Evolutionary conservation across 2,329 filamentous ascomycete genomes (phyloP).

Genomic region (Chaetomiaceae sp.): DNA sequence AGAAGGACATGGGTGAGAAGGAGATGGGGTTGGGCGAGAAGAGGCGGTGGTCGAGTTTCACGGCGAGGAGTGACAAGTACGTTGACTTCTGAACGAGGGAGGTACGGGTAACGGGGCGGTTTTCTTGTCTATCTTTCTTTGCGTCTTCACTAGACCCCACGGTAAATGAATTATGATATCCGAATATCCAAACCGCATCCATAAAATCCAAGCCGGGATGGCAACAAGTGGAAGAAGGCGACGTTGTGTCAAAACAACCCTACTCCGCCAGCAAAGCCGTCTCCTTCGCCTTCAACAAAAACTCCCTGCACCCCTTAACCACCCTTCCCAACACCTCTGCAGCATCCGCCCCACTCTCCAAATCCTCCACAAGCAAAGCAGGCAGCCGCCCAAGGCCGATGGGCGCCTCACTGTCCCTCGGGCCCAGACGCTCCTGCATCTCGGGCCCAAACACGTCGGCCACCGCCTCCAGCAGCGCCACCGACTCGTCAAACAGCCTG

Average conservation of each 20-base stretch:
- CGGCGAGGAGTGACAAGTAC: conserved; percentile 13
- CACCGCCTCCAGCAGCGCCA: conserved; percentile 16
- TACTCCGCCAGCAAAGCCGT: not conserved
- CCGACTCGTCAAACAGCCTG: conserved; percentile 21
- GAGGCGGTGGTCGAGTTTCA: conserved; percentile 14
- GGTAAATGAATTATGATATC: not conserved
- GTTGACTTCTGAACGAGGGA: conserved; percentile 14
- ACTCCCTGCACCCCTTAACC: not conserved
- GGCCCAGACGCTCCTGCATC: not conserved
- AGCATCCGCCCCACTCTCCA: not conserved
- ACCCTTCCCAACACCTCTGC: not conserved
- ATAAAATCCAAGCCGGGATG: too few relatives aligned
- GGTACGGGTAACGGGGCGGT: not conserved
- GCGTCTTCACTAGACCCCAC: not conserved
- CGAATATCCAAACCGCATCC: too few relatives aligned
- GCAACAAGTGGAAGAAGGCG: not conserved
- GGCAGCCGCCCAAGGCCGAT: not conserved
- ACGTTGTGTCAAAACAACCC: too few relatives aligned
- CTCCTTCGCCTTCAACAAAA: not conserved
- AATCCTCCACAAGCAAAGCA: not conserved
- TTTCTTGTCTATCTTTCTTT: conserved; percentile 2
- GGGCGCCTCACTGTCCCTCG: not conserved
- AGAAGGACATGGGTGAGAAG: conserved; percentile 12
- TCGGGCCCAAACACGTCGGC: conserved; percentile 3
- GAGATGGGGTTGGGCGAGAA: conserved; percentile 13